Evolutionary conservation across 2,329 filamentous ascomycete genomes (phyloP).

Genomic region (Dryadomyces sulphureus): DNA sequence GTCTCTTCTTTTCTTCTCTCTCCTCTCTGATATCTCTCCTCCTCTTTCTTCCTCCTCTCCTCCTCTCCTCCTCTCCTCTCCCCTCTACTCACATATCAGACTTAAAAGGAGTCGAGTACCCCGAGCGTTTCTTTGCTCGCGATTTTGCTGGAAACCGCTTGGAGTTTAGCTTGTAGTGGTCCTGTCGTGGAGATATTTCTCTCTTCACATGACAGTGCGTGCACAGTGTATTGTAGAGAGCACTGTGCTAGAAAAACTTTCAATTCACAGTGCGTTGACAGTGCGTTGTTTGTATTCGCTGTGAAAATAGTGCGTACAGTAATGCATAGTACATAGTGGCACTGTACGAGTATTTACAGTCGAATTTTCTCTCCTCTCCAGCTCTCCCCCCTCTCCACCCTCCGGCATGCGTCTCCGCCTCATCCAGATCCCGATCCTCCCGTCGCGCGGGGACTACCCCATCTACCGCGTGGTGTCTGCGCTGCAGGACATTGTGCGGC

Average conservation of each 20-base stretch:
- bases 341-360: not conserved
- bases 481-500: conserved; percentile 23
- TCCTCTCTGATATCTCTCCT: not conserved
- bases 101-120: conserved; percentile 41
- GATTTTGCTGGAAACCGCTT: conserved; percentile 40
- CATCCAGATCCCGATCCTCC: conserved; percentile 20
- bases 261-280: not conserved
- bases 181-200: too few species aligned
- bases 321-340: too few species aligned
- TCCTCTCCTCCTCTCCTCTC: not conserved
- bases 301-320: too few species aligned
- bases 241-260: too few species aligned
- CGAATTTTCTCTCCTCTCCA: not conserved
- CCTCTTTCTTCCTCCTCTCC: not conserved
- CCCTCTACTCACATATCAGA: conserved; percentile 13
- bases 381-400: not conserved
- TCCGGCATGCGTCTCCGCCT: conserved; percentile 20
- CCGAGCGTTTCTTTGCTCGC: conserved; percentile 45
- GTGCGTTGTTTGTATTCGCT: too few species aligned
- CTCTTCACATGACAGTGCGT: too few species aligned
- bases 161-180: conserved; percentile 37
- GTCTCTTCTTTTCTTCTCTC: not conserved
- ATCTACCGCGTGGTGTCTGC: conserved; percentile 22
- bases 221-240: too few species aligned
- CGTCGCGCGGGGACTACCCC: conserved; percentile 15